Base-by-base conservation (phyloP, 2,329 filamentous ascomycete genomes). In the Aureobasidium sp. region DNA sequence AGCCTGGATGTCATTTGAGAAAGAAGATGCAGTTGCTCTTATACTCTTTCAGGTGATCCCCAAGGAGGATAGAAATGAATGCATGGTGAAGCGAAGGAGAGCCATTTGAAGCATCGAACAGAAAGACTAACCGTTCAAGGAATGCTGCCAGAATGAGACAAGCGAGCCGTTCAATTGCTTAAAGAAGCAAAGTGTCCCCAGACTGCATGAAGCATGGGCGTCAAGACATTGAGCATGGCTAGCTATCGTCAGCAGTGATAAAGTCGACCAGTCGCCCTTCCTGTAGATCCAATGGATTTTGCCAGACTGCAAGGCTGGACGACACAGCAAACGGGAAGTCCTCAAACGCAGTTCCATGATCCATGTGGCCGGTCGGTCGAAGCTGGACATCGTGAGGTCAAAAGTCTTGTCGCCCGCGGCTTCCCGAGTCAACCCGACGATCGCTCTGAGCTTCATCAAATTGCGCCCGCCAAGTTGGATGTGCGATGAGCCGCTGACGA, bases 381-480 rank as follows among this genome's bases (percentile, higher is more conserved):
- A n/a, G n/a, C 41, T 42, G 44, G 26, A 51, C 20, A 37, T 60
- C 55, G 46, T 51, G 46, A 29, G 57, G 57, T 51, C 57, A 51
- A 41, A 51, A 60, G 34, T 51, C 36, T 12, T 59, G 57, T 17
- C 57, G 23, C 36, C 46, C 57, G 23, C 36, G 15, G 23, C 46
- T 41, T 60, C 46, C 57, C 57, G 57, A 51, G 46, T 51, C 57
- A 60, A 50, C 46, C 57, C 57, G 57, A 60, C 46, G 46, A 59
- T 59, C 55, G 55, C 44, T 59, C 26, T 13, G 41, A 32, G 29
- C 55, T 48, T 58, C 55, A 47, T 41, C 57, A 60, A 51, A 60
- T 60, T 51, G 26, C 55, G 57, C 57, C 57, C n/a, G 46, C 57
- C 46, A 60, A 51, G 46, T 60, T 51, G 44, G 17, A 36, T 32